Evolutionary conservation across 805 yeast genomes (phyloP).

Genomic region (Cyberlindnera subsufficiens): DNA sequence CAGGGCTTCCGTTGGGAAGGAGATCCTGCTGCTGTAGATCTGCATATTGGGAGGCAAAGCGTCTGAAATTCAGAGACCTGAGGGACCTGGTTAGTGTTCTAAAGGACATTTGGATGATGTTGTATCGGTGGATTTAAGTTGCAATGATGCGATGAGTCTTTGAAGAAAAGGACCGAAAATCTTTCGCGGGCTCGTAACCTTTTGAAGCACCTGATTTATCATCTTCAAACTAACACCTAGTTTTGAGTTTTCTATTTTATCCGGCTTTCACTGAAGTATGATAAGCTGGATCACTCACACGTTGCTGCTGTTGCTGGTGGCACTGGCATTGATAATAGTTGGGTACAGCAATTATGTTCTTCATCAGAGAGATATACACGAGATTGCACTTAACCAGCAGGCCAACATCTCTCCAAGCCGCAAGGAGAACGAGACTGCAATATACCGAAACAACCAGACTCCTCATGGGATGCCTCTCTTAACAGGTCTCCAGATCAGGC

Average conservation of each 20-base stretch:
- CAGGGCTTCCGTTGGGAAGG: constrained; percentile 67
- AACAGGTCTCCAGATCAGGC: constrained; percentile 62
- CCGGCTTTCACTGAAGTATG: no score
- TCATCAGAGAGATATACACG: constrained; percentile 46
- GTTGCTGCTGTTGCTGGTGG: not conserved
- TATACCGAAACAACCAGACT: constrained; percentile 67
- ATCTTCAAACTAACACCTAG: no score
- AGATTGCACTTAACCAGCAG: constrained; percentile 55
- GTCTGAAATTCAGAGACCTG: not conserved
- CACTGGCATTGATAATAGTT: constrained; percentile 1
- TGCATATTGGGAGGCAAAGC: constrained; percentile 11
- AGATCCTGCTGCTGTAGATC: constrained; percentile 41
- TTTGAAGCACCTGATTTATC: no score
- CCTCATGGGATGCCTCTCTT: constrained; percentile 67
- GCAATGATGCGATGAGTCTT: no score
- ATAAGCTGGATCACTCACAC: not conserved
- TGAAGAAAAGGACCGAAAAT: no score
- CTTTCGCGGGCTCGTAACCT: no score
- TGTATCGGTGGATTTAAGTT: no score
- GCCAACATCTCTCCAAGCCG: constrained; percentile 61
- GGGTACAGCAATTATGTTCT: constrained; percentile 21
- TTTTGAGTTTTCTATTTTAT: no score
- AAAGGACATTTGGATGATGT: no score
- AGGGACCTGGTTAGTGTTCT: not conserved
- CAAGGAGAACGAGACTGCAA: constrained; percentile 63